Evolutionary conservation across 306 rosid species (phyloP).

Genomic region (Quercus wislizeni): DNA sequence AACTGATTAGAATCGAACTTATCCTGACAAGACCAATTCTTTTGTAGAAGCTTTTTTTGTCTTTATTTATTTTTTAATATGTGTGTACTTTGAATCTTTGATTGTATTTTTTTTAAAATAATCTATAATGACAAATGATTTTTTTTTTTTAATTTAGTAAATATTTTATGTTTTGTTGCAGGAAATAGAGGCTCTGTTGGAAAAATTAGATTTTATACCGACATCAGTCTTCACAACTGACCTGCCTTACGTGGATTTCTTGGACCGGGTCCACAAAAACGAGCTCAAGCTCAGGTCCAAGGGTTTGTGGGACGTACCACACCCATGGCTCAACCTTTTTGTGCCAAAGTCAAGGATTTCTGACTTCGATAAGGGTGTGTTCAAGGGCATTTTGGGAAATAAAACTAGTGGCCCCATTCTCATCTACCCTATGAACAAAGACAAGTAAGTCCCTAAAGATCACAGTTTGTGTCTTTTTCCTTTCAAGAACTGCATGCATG

Average conservation of each 20-base stretch:
- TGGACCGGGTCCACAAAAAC: conserved; percentile 92
- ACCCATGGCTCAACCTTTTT: conserved; percentile 98
- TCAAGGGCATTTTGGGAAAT: conserved; percentile 88
- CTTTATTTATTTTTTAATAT: neutral
- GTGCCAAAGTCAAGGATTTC: conserved; percentile 84
- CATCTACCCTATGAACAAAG: conserved; percentile 90
- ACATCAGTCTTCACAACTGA: conserved; percentile 81
- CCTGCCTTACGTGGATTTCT: conserved; percentile 76
- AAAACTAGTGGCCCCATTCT: conserved; percentile 96
- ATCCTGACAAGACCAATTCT: conserved; percentile 36
- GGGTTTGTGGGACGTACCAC: conserved; percentile 90
- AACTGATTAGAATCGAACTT: conserved; percentile 20
- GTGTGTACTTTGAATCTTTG: conserved; percentile 11
- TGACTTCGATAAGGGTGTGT: conserved; percentile 82
- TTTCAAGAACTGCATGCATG: conserved; percentile 13
- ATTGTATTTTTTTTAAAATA: neutral
- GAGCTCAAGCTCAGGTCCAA: conserved; percentile 88
- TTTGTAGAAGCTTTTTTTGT: conserved; percentile 20
- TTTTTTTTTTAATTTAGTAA: neutral
- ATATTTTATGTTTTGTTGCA: conserved; percentile 19
- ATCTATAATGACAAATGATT: neutral
- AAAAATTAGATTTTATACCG: conserved; percentile 58
- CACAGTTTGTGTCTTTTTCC: neutral
- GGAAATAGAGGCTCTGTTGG: conserved; percentile 63
- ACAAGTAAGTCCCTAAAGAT: conserved; percentile 55